Conservation (phyloP, 1,284 basidiomycete genomes). For the Phellinidium pouzarii region DNA sequence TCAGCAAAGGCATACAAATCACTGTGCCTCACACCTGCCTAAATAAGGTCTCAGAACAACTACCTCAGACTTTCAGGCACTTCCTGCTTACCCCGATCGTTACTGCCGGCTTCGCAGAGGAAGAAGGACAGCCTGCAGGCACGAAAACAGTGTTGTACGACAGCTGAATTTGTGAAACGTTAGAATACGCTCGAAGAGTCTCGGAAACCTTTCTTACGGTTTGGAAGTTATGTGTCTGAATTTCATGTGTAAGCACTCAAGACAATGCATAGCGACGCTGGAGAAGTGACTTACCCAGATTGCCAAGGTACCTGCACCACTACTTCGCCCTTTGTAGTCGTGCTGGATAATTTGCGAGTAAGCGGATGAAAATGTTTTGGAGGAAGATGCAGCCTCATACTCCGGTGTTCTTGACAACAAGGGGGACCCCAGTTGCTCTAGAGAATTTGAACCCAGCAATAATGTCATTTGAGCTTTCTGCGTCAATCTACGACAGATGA, state of each 20-base stretch:
- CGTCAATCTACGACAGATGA: conserved; percentile 26
- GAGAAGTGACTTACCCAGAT: conserved; percentile 13
- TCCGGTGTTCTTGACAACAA: conserved; percentile 26
- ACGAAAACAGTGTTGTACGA: neutral
- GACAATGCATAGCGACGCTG: neutral
- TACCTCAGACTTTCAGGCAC: neutral
- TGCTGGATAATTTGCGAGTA: conserved; percentile 5
- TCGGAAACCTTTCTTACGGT: conserved; percentile 7
- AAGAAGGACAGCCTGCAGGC: neutral
- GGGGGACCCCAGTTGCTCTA: conserved; percentile 21
- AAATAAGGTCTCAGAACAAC: neutral
- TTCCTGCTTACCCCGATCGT: neutral
- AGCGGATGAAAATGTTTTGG: neutral
- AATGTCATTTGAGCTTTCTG: conserved; percentile 21
- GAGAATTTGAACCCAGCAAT: conserved; percentile 23
- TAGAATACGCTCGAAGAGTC: neutral
- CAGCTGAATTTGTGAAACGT: neutral
- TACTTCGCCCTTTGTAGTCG: conserved; percentile 21
- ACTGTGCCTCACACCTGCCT: conserved; percentile 24
- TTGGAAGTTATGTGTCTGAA: conserved; percentile 19
- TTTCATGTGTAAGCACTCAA: too few relatives aligned
- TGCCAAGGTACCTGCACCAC: conserved; percentile 17
- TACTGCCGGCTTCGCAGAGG: conserved; percentile 18
- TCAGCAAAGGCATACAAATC: conserved; percentile 28
- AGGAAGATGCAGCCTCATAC: neutral